Percentiles rank a stretch among this genome's conserved stretches.
Evolutionary conservation across 139 green algal species (phyloP).

Genomic region (Mychonastes homosphaera): DNA sequence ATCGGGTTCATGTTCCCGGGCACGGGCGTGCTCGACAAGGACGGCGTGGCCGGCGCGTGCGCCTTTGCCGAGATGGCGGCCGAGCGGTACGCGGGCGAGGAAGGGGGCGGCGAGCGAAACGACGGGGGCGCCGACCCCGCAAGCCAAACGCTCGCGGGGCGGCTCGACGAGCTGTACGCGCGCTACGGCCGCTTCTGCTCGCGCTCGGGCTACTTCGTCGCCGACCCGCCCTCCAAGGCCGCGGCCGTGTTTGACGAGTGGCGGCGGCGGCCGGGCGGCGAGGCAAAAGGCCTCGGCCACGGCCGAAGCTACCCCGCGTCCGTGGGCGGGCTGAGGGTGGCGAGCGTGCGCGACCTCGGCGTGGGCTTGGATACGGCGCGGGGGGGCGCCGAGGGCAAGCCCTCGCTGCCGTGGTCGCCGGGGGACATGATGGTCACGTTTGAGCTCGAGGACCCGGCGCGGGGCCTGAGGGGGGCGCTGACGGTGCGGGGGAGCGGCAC

Average conservation of each 20-base stretch:
- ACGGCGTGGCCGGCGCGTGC: slow-evolving; percentile 51
- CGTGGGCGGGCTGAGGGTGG: slow-evolving; percentile 13
- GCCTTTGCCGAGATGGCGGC: slow-evolving; percentile 61
- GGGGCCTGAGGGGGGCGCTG: slow-evolving; percentile 13
- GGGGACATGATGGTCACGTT: slow-evolving; percentile 68
- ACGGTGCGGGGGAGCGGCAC: slow-evolving; percentile 55
- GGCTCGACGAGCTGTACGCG: neutral
- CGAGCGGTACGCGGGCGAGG: slow-evolving; percentile 22
- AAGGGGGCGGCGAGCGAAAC: neutral
- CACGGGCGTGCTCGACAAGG: slow-evolving; percentile 46
- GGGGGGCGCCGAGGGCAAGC: too few relatives aligned
- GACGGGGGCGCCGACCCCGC: neutral
- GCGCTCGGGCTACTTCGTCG: slow-evolving; percentile 43
- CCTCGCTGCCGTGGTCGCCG: slow-evolving; percentile 45
- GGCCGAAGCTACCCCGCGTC: neutral
- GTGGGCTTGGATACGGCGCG: slow-evolving; percentile 53
- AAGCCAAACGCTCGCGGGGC: neutral
- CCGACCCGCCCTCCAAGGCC: slow-evolving; percentile 32
- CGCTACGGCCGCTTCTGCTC: neutral
- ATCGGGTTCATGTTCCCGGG: slow-evolving; percentile 55
- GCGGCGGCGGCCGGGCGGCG: slow-evolving; percentile 1
- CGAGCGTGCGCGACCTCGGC: slow-evolving; percentile 38
- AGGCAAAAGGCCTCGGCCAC: neutral
- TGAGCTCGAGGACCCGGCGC: slow-evolving; percentile 27
- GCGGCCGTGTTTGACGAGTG: slow-evolving; percentile 44